Conservation (phyloP, 1,284 basidiomycete genomes). For the Tremellales sp. region DNA sequence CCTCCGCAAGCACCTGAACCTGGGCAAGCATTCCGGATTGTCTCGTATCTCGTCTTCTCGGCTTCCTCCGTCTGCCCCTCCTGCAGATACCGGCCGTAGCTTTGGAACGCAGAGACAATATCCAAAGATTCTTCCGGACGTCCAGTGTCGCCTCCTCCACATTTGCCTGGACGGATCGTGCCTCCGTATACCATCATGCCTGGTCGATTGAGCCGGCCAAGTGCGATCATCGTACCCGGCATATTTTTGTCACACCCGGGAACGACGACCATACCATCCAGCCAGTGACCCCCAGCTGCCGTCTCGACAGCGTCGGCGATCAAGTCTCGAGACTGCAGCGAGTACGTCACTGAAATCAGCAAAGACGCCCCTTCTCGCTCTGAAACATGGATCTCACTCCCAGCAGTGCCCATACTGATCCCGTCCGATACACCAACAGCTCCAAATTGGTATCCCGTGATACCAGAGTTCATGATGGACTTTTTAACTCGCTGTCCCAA, state of each 20-base stretch:
- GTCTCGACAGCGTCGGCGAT: constrained; percentile 97
- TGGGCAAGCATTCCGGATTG: constrained; percentile 85
- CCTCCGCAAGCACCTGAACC: constrained; percentile 95
- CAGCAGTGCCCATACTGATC: constrained; percentile 91
- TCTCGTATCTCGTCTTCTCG: constrained; percentile 74
- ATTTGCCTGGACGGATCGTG: constrained; percentile 83
- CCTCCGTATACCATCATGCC: constrained; percentile 97
- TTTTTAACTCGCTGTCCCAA: constrained; percentile 81
- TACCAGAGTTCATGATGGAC: constrained; percentile 65
- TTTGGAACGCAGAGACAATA: constrained; percentile 91
- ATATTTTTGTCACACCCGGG: constrained; percentile 98
- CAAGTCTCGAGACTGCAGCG: constrained; percentile 89
- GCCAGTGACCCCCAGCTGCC: constrained; percentile 93
- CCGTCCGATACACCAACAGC: constrained; percentile 96
- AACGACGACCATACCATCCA: constrained; percentile 95
- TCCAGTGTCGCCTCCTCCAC: constrained; percentile 54
- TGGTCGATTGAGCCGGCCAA: constrained; percentile 88
- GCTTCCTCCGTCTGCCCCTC: constrained; percentile 79
- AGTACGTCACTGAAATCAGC: constrained; percentile 67
- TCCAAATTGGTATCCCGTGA: constrained; percentile 96
- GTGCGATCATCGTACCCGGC: constrained; percentile 90
- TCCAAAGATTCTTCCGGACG: constrained; percentile 62
- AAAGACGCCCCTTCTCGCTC: too few relatives aligned
- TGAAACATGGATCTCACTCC: constrained; percentile 56
- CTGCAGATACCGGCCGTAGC: constrained; percentile 87